A percentile compares a stretch with the other conserved stretches of the same genome.
Conservation (phyloP, 1,284 basidiomycete species). For the Cerioporus squamosus region DNA sequence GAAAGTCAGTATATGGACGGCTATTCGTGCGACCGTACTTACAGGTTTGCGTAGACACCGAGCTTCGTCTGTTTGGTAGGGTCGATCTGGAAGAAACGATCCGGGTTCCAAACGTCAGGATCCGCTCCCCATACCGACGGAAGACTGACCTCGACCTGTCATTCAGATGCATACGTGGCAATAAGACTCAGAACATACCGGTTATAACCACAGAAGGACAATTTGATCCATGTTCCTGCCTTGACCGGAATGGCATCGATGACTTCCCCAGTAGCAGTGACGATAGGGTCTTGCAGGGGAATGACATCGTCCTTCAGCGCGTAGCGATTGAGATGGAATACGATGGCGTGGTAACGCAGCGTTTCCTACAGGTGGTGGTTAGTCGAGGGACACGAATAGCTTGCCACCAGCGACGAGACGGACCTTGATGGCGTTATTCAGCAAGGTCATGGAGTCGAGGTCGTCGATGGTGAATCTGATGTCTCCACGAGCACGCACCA, state of each 20-base stretch:
- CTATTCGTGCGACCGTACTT: slow-evolving; percentile 34
- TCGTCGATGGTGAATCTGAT: slow-evolving; percentile 44
- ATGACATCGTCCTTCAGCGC: slow-evolving; percentile 32
- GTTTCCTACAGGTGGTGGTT: slow-evolving; percentile 20
- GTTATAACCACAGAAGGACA: slow-evolving; percentile 39
- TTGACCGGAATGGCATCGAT: slow-evolving; percentile 37
- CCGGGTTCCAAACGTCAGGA: slow-evolving; percentile 53
- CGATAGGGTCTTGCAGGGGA: slow-evolving; percentile 26
- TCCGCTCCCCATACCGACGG: slow-evolving; percentile 53
- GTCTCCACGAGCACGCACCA: slow-evolving; percentile 40
- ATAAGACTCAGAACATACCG: slow-evolving; percentile 19
- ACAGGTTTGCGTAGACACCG: slow-evolving; percentile 56
- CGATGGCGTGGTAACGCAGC: slow-evolving; percentile 28
- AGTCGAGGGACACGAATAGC: too few species aligned
- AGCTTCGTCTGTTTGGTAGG: slow-evolving; percentile 45
- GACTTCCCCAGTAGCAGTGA: slow-evolving; percentile 21
- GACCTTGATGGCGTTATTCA: slow-evolving; percentile 50
- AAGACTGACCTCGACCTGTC: slow-evolving; percentile 22
- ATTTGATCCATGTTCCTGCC: slow-evolving; percentile 34
- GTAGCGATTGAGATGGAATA: slow-evolving; percentile 22
- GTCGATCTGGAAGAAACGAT: slow-evolving; percentile 47
- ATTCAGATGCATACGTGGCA: too few species aligned
- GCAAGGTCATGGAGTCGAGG: slow-evolving; percentile 53
- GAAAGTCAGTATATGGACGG: background rate
- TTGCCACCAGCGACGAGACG: background rate